These are phyloP conservation scores for Ogataea ganodermae DNA, from an alignment of 805 yeast species.

Conservation along the genomic window DNA sequence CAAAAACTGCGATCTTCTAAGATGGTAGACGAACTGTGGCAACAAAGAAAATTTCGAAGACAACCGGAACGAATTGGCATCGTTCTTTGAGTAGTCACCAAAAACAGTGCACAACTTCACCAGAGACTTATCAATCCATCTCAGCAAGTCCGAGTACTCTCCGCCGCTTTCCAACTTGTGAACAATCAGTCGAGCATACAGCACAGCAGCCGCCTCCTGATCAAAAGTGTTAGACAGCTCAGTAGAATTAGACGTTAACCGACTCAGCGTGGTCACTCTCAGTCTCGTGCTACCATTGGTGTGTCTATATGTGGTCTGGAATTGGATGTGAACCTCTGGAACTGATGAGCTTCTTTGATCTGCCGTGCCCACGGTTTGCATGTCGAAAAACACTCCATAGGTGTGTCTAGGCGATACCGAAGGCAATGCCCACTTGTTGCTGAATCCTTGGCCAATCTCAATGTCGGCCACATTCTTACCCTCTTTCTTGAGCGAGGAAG, in stretches of 20 bases:
- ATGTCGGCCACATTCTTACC: constrained; percentile 82
- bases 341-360: constrained; percentile 42
- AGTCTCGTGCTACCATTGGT: constrained; percentile 88
- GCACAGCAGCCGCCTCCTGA: constrained; percentile 97
- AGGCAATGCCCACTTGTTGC: constrained; percentile 85
- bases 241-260: constrained; percentile 51
- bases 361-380: constrained; percentile 51
- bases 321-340: constrained; percentile 56
- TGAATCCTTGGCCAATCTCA: constrained; percentile 92
- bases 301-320: constrained; percentile 90
- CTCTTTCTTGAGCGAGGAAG: constrained; percentile 68
- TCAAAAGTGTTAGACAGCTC: constrained; percentile 73
- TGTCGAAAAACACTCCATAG: constrained; percentile 87
- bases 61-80: constrained; percentile 76
- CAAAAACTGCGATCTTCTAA: constrained; percentile 93
- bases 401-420: constrained; percentile 84
- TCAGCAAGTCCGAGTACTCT: constrained; percentile 73
- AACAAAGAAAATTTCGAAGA: constrained; percentile 81
- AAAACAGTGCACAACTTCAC: constrained; percentile 88
- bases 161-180: constrained; percentile 84
- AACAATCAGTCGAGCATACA: constrained; percentile 89
- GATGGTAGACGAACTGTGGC: constrained; percentile 94
- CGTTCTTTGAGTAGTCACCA: constrained; percentile 91
- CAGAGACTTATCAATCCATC: constrained; percentile 93
- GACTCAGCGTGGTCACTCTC: constrained; percentile 83